Percentiles rank a stretch among this genome's conserved stretches.
Conservation (phyloP, 495 filamentous ascomycete genomes). For the Trichoderma erinaceum region DNA sequence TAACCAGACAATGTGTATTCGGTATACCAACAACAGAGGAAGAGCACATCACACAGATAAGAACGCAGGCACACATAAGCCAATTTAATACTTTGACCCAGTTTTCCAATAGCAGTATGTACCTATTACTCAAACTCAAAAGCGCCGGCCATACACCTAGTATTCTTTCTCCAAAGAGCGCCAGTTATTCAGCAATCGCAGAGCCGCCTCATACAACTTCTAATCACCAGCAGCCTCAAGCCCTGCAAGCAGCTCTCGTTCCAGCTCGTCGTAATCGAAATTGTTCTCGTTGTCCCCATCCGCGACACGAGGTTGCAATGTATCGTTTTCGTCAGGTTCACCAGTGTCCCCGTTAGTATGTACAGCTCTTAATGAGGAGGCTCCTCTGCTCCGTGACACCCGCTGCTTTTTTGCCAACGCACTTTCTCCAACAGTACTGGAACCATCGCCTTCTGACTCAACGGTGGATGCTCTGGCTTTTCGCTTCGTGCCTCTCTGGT, state of each 20-base stretch:
- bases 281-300: conserved; percentile 27
- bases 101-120: not conserved
- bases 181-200: not conserved
- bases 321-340: not conserved
- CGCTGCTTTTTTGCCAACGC: conserved; percentile 24
- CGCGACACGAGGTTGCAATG: not conserved
- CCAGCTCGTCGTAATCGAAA: conserved; percentile 56
- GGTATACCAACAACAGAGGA: too few relatives aligned
- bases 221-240: conserved; percentile 43
- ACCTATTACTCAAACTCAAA: conserved; percentile 1
- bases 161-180: not conserved
- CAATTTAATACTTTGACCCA: not conserved
- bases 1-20: not conserved
- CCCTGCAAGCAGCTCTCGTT: conserved; percentile 61
- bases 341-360: conserved; percentile 24
- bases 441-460: conserved; percentile 21
- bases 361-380: conserved; percentile 22
- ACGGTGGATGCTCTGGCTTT: conserved; percentile 32
- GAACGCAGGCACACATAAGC: not conserved
- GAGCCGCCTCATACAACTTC: not conserved
- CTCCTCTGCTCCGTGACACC: conserved; percentile 20
- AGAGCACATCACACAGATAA: not conserved
- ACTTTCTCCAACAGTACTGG: conserved; percentile 14
- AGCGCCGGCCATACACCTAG: conserved; percentile 2
- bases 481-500: conserved; percentile 18